Percentiles rank a stretch among this genome's conserved stretches.
phyloP scores from a whole-genome alignment of 306 rosid genomes.

The Luffa aegyptiaca region DNA sequence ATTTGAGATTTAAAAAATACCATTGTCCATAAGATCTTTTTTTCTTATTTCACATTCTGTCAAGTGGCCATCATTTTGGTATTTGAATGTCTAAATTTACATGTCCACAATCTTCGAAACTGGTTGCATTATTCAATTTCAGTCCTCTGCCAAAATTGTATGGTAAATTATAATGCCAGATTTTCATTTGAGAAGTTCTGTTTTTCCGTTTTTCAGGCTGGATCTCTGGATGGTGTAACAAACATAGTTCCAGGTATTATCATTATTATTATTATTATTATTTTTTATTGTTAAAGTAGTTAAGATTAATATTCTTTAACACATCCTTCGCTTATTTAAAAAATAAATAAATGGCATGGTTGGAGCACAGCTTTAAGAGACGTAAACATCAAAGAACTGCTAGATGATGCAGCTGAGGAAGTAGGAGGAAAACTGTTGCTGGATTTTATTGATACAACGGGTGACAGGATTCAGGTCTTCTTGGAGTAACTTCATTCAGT shows the following conservation, averaged over 20 bases:
- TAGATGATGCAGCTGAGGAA: constrained; percentile 68
- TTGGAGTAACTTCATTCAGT: constrained; percentile 35
- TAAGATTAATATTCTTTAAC: neutral
- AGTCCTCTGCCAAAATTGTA: neutral
- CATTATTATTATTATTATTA: neutral
- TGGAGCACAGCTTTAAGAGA: constrained; percentile 69
- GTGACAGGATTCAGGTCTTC: constrained; percentile 81
- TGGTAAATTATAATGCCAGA: neutral
- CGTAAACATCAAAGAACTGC: constrained; percentile 59
- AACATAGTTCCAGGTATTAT: constrained; percentile 80
- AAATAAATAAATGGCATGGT: too few species aligned
- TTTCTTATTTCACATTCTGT: neutral
- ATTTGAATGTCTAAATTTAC: neutral
- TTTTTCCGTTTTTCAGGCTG: constrained; percentile 50
- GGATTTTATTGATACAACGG: constrained; percentile 68
- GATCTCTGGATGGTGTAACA: constrained; percentile 75
- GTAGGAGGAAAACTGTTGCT: constrained; percentile 65
- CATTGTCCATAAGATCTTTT: neutral
- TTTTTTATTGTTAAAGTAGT: neutral
- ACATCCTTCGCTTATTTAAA: neutral
- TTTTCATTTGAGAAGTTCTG: too few species aligned
- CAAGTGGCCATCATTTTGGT: neutral
- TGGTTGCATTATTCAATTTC: neutral
- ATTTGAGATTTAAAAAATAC: neutral
- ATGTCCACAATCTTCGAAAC: neutral